Conservation (phyloP, 768 basidiomycete genomes). For the Lactarius hengduanensis region DNA sequence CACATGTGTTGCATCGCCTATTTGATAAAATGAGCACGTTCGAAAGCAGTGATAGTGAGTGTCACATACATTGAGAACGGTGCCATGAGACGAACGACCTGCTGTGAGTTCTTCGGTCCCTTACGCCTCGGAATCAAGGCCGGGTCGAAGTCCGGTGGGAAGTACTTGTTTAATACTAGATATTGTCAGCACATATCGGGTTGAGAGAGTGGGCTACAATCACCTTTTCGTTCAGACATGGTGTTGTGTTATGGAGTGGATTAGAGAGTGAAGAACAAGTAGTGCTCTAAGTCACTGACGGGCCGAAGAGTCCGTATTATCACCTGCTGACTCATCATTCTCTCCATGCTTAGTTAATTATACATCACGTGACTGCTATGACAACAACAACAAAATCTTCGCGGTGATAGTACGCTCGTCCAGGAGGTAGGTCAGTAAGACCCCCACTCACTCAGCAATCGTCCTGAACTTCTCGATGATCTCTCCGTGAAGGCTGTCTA, state of each 20-base stretch:
- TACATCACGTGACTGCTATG: slow-evolving; percentile 4
- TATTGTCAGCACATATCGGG: slow-evolving; percentile 15
- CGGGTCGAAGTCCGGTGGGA: slow-evolving; percentile 98
- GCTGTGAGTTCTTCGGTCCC: slow-evolving; percentile 90
- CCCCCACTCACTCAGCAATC: slow-evolving; percentile 60
- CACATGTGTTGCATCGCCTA: slow-evolving; percentile 93
- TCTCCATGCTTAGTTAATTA: background rate
- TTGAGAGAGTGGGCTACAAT: slow-evolving; percentile 8
- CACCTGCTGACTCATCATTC: background rate
- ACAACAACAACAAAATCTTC: background rate
- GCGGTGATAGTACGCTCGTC: too few species aligned
- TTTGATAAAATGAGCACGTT: slow-evolving; percentile 4
- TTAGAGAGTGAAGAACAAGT: background rate
- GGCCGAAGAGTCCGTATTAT: background rate
- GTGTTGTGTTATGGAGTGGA: slow-evolving; percentile 6
- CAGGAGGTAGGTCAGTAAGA: background rate
- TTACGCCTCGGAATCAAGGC: slow-evolving; percentile 91
- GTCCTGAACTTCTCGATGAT: slow-evolving; percentile 93
- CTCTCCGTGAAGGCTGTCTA: slow-evolving; percentile 78
- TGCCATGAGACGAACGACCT: slow-evolving; percentile 98
- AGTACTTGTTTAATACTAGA: slow-evolving; percentile 89
- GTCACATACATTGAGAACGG: slow-evolving; percentile 89
- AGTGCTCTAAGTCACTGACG: background rate
- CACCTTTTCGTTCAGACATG: slow-evolving; percentile 87
- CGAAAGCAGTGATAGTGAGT: background rate